Base-by-base conservation (phyloP, 129 eudicot genomes). In the Apium graveolens region DNA sequence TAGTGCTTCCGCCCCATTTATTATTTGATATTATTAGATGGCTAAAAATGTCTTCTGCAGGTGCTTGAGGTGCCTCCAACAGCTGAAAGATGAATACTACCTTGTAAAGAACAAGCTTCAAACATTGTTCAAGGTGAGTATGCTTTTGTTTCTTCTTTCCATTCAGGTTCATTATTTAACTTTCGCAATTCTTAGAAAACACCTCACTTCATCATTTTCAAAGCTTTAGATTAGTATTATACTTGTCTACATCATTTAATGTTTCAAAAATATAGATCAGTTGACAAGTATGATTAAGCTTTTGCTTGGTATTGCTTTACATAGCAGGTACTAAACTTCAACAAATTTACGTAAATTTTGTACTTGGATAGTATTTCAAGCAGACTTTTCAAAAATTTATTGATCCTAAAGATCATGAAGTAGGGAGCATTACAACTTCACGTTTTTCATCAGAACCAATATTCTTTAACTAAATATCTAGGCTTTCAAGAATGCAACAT, bases 31-130 rank as follows among this genome's bases (percentile, higher is more conserved):
- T 29, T 14, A 24, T 41, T 11, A 41, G 76, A 72, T 72, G 53
- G 38, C 57, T 44, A 35, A 14, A 44, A 38, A 13, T 73, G 37
- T 73, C 48, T 73, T 24, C 2, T 73, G 60, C 60, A 73, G 77
- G 60, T 73, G 77, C 60, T 26, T 73, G 57, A 73, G 24, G 17
- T 43, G 77, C 48, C 57, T 73, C 35, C 57, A 73, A 44, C 77
- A 73, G 20, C 14, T 73, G 35, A 73, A 73, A 73, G 77, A 73
- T 44, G 77, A 73, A 43, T 73, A 73, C 57, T 73, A 44, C 27
- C 77, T 73, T 27, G 77, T 73, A 5, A n/a, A n/a, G n/a, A n/a
- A n/a, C n/a, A n/a, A n/a, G n/a, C n/a, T n/a, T n/a, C n/a, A n/a
- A n/a, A n/a, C 55, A 13, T 27, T 73, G 38, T 73, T 73, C 57